Conservation (phyloP, 148 eudicot species). For the Cornus suecica region DNA sequence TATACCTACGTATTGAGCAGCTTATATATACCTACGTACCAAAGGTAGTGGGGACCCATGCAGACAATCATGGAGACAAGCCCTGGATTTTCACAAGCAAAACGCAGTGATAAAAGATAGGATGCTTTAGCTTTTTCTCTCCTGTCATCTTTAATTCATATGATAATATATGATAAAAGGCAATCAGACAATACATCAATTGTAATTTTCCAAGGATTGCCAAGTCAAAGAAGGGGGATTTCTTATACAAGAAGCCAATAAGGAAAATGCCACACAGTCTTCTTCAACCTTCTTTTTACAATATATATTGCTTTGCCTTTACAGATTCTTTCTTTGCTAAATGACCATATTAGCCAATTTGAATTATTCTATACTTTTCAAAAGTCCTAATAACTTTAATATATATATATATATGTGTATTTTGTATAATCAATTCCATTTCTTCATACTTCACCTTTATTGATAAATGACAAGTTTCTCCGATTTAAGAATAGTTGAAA, state of each 20-base stretch:
- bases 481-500: no score
- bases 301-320: not conserved
- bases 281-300: not conserved
- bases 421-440: not conserved
- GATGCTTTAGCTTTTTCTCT: not conserved
- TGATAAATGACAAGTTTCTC: no score
- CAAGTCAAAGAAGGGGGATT: slow-evolving; percentile 15
- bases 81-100: slow-evolving; percentile 2
- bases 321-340: slow-evolving; percentile 9
- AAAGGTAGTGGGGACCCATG: slow-evolving; percentile 18
- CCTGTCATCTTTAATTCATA: not conserved
- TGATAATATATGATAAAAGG: slow-evolving; percentile 5
- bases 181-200: not conserved
- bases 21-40: not conserved
- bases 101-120: slow-evolving; percentile 1
- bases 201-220: slow-evolving; percentile 1
- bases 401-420: no score
- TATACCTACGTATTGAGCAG: not conserved
- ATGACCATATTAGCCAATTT: not conserved
- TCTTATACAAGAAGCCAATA: slow-evolving; percentile 11
- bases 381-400: not conserved
- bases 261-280: not conserved
- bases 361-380: not conserved
- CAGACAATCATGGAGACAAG: slow-evolving; percentile 14
- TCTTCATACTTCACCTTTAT: no score